Evolutionary conservation across 805 yeast species (phyloP).

Genomic region (Candida montana): DNA sequence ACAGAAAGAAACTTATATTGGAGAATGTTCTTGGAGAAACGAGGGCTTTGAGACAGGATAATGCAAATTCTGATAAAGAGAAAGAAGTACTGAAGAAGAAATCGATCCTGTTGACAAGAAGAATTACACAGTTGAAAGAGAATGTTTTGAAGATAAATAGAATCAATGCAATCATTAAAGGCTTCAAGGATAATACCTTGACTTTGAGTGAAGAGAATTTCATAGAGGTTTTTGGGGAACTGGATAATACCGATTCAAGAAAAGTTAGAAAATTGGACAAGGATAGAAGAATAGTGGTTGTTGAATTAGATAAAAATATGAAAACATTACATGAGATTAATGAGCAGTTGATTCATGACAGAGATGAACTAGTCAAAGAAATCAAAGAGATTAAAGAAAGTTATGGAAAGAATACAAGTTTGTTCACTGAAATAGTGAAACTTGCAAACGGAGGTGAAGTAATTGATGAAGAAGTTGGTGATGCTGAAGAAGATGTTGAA

Average conservation of each 20-base stretch:
- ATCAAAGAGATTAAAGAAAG: slow-evolving; percentile 5
- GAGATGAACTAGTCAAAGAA: slow-evolving; percentile 6
- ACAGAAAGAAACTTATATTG: slow-evolving; percentile 7
- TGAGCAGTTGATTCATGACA: slow-evolving; percentile 1
- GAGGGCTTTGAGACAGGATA: slow-evolving; percentile 1
- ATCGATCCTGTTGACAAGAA: slow-evolving; percentile 5
- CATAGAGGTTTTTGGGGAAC: slow-evolving; percentile 4
- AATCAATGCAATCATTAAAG: slow-evolving; percentile 3
- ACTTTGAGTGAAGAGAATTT: slow-evolving; percentile 4
- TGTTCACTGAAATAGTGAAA: slow-evolving; percentile 8
- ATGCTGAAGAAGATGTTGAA: not conserved
- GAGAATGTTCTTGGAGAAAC: slow-evolving; percentile 5
- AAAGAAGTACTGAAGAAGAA: slow-evolving; percentile 7
- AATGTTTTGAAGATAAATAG: slow-evolving; percentile 6
- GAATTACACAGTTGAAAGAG: slow-evolving; percentile 7
- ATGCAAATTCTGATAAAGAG: slow-evolving; percentile 3
- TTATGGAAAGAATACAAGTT: slow-evolving; percentile 5
- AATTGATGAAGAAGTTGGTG: not conserved
- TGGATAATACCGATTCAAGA: slow-evolving; percentile 1
- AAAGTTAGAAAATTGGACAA: not conserved
- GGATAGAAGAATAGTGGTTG: not conserved
- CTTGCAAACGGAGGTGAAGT: slow-evolving; percentile 4
- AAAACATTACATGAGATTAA: slow-evolving; percentile 1
- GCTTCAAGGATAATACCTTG: not conserved
- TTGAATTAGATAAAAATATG: slow-evolving; percentile 1